Percentiles rank a stretch among this genome's conserved stretches.
These are phyloP conservation scores for Metschnikowia henanensis DNA, from an alignment of 805 yeast genomes.

Conservation along the genomic window DNA sequence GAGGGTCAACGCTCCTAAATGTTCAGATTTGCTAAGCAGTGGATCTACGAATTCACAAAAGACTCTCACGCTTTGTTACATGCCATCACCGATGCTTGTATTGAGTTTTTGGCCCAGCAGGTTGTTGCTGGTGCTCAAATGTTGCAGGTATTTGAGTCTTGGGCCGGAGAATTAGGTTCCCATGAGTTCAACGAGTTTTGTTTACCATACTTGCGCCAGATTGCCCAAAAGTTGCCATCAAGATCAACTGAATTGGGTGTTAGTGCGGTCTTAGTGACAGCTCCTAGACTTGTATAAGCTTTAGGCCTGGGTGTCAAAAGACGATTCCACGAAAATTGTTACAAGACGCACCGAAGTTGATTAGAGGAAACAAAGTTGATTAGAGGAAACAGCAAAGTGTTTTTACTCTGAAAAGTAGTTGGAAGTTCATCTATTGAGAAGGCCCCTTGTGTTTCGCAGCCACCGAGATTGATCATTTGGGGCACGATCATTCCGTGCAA, in stretches of 20 bases:
- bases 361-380: too few species aligned
- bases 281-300: too few species aligned
- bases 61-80: conserved; percentile 70
- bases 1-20: conserved; percentile 96
- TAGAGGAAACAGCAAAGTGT: too few species aligned
- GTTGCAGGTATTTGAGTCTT: conserved; percentile 94
- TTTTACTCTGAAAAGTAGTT: too few species aligned
- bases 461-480: too few species aligned
- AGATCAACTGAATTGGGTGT: conserved; percentile 74
- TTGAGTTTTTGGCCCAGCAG: conserved; percentile 91
- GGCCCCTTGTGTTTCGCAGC: too few species aligned
- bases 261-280: too few species aligned
- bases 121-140: conserved; percentile 98
- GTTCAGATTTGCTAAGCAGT: conserved; percentile 87
- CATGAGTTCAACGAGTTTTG: conserved; percentile 85
- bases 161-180: conserved; percentile 98
- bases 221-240: conserved; percentile 63
- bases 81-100: conserved; percentile 80
- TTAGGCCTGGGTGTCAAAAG: too few species aligned
- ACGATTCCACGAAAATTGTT: too few species aligned
- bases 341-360: too few species aligned
- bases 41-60: conserved; percentile 82
- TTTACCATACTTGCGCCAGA: conserved; percentile 82
- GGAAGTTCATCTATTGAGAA: too few species aligned
- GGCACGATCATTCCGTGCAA: too few species aligned